Evolutionary conservation across 1,284 basidiomycete genomes (phyloP).

Genomic region (Gymnopus androsaceus): DNA sequence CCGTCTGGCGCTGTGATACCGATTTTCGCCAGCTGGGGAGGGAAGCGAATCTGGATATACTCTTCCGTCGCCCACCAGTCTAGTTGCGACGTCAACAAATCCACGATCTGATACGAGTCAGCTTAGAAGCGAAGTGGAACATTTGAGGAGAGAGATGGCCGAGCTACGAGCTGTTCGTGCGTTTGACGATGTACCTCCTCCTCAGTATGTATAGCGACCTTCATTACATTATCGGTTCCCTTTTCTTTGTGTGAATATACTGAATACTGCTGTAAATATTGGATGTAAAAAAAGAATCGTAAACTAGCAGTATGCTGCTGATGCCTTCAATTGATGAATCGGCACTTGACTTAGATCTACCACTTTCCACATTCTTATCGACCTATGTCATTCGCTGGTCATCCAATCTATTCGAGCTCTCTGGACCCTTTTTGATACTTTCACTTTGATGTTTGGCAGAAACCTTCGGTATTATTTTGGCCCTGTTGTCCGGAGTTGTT

Average conservation of each 20-base stretch:
- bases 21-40: neutral
- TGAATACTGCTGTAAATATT: no score
- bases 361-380: no score
- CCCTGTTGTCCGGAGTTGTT: neutral
- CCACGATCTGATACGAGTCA: constrained; percentile 1
- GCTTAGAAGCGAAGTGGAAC: constrained; percentile 10
- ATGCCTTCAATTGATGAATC: no score
- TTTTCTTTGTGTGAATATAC: no score
- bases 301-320: no score
- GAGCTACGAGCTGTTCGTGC: neutral
- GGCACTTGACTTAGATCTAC: no score
- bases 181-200: constrained; percentile 1
- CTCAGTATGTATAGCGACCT: neutral
- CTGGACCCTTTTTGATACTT: no score
- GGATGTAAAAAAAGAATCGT: no score
- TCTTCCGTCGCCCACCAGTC: constrained; percentile 1
- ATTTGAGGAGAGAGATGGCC: constrained; percentile 10
- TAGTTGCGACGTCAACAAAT: neutral
- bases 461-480: neutral
- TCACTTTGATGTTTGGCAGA: neutral
- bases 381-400: no score
- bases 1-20: neutral
- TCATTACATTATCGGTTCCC: no score
- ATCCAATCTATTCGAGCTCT: no score
- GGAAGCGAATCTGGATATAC: neutral